These are phyloP conservation scores for Yamadazyma philogaea DNA, from an alignment of 805 yeast species.

Conservation along the genomic window DNA sequence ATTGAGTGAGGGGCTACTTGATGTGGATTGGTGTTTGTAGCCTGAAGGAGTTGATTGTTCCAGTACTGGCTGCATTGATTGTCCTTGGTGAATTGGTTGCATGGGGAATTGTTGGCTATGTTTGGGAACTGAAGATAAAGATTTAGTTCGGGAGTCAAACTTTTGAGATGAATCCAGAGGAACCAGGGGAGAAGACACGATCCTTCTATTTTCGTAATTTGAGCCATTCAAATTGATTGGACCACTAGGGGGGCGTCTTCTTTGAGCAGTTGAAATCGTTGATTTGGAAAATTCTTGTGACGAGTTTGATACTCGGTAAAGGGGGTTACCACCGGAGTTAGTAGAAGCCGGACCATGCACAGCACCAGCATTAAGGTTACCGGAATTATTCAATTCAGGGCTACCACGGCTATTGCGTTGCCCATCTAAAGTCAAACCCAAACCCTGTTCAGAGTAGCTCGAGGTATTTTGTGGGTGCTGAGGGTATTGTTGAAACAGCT, in stretches of 20 bases:
- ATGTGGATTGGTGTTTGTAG: constrained; percentile 4
- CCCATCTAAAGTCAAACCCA: no score
- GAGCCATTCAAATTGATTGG: background rate
- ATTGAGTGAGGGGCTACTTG: constrained; percentile 9
- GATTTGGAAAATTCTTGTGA: constrained; percentile 1
- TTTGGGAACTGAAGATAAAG: constrained; percentile 24
- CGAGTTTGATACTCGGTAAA: background rate
- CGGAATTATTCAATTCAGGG: background rate
- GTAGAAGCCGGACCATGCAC: no score
- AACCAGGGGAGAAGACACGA: constrained; percentile 29
- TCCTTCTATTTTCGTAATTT: constrained; percentile 16
- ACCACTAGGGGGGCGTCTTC: background rate
- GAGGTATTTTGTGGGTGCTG: background rate
- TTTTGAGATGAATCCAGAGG: constrained; percentile 14
- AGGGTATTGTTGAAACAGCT: constrained; percentile 10
- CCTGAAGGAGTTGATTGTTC: constrained; percentile 10
- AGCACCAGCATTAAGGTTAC: background rate
- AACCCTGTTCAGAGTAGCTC: background rate
- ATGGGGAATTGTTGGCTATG: constrained; percentile 6
- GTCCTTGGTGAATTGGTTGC: constrained; percentile 14
- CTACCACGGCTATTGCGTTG: no score
- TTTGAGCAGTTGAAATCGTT: background rate
- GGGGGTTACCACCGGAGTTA: no score
- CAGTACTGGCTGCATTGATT: constrained; percentile 6
- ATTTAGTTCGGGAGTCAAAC: constrained; percentile 25